phyloP scores from a whole-genome alignment of 2,329 filamentous ascomycete species.

The Neofusicoccum laricinum region DNA sequence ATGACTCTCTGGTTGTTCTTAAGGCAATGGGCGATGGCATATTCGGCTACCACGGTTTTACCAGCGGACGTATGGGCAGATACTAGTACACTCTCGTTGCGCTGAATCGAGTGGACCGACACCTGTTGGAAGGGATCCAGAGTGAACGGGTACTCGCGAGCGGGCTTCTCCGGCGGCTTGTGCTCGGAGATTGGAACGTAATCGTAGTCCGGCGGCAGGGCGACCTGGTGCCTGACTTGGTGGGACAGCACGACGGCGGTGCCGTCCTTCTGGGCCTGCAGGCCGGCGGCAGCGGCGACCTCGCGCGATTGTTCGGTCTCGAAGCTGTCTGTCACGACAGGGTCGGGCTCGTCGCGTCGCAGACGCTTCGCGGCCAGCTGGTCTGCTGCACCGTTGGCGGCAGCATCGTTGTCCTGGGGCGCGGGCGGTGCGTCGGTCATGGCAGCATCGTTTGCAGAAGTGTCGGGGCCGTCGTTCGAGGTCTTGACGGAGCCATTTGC shows the following conservation, averaged over 20 bases:
- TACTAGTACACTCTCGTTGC: slow-evolving; percentile 93
- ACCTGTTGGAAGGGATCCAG: slow-evolving; percentile 97
- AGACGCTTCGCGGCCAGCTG: slow-evolving; percentile 60
- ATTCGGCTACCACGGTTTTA: slow-evolving; percentile 97
- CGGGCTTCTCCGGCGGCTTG: slow-evolving; percentile 82
- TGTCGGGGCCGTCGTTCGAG: slow-evolving; percentile 19
- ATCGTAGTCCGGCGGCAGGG: slow-evolving; percentile 88
- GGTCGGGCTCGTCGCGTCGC: slow-evolving; percentile 65
- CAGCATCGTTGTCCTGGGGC: slow-evolving; percentile 32
- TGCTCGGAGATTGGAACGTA: slow-evolving; percentile 95
- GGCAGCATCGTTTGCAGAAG: slow-evolving; percentile 38
- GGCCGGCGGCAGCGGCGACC: slow-evolving; percentile 74
- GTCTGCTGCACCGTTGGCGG: slow-evolving; percentile 25
- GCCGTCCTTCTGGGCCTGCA: slow-evolving; percentile 60
- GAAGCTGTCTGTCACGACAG: slow-evolving; percentile 89
- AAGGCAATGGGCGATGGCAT: slow-evolving; percentile 94
- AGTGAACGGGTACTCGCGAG: slow-evolving; percentile 80
- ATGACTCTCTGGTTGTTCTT: slow-evolving; percentile 98
- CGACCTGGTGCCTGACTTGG: slow-evolving; percentile 98
- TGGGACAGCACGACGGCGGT: slow-evolving; percentile 81
- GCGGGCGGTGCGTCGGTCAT: slow-evolving; percentile 44
- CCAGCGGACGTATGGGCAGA: slow-evolving; percentile 97
- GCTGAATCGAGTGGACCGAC: slow-evolving; percentile 89
- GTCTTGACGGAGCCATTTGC: slow-evolving; percentile 75
- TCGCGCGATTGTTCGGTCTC: slow-evolving; percentile 93